Percentiles rank a stretch among this genome's conserved stretches.
phyloP scores from a whole-genome alignment of 768 basidiomycete genomes.

The Sarcodon sp. region DNA sequence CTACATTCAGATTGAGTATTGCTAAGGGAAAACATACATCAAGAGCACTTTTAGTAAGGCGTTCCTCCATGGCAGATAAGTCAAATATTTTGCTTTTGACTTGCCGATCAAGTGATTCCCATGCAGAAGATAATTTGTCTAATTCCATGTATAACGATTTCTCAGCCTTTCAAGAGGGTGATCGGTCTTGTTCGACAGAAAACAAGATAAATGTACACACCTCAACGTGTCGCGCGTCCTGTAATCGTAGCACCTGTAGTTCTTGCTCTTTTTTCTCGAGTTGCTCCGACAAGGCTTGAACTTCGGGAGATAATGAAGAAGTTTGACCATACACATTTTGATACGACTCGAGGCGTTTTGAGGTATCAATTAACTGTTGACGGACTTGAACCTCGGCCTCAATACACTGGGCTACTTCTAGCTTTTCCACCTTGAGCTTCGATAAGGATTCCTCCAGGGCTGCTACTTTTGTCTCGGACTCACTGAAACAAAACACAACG shows the following conservation, averaged over 20 bases:
- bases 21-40: slow-evolving; percentile 39
- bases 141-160: slow-evolving; percentile 72
- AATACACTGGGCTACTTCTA: slow-evolving; percentile 39
- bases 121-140: slow-evolving; percentile 74
- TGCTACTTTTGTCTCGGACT: slow-evolving; percentile 32
- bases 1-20: slow-evolving; percentile 1
- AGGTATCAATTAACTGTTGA: slow-evolving; percentile 31
- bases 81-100: slow-evolving; percentile 80
- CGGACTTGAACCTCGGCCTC: slow-evolving; percentile 36
- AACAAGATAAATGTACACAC: slow-evolving; percentile 23
- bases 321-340: slow-evolving; percentile 49
- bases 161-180: slow-evolving; percentile 39
- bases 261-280: slow-evolving; percentile 61
- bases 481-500: slow-evolving; percentile 21
- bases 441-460: slow-evolving; percentile 41
- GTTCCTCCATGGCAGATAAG: slow-evolving; percentile 62
- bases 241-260: slow-evolving; percentile 44
- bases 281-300: slow-evolving; percentile 33
- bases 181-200: background rate
- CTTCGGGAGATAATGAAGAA: slow-evolving; percentile 37
- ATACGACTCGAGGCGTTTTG: slow-evolving; percentile 43
- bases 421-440: slow-evolving; percentile 30
- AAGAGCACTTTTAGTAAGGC: slow-evolving; percentile 42
- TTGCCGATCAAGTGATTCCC: slow-evolving; percentile 75
- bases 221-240: slow-evolving; percentile 51